Percentiles rank a stretch among this genome's conserved stretches.
phyloP scores from a whole-genome alignment of 805 yeast species.

The Pichia ethanolica region DNA sequence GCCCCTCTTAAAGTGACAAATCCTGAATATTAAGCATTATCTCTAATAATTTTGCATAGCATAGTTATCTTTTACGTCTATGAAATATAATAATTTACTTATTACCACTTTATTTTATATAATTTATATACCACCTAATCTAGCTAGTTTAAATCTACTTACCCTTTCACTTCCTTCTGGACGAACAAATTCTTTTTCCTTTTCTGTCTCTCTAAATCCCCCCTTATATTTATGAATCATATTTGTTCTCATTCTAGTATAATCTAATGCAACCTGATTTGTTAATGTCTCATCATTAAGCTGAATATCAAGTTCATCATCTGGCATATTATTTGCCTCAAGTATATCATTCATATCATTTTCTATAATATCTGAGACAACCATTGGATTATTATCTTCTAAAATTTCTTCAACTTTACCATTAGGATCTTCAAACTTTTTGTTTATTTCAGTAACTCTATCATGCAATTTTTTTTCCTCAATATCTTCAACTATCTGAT shows the following conservation, averaged over 20 bases:
- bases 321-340: constrained; percentile 15
- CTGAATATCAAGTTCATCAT: constrained; percentile 25
- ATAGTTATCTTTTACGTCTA: too few species aligned
- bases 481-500: constrained; percentile 37
- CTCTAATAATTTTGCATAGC: too few species aligned
- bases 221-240: constrained; percentile 39
- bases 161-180: constrained; percentile 48
- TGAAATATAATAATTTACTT: too few species aligned
- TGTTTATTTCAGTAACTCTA: constrained; percentile 11
- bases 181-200: constrained; percentile 57
- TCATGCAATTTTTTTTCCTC: constrained; percentile 10
- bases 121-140: constrained; percentile 15
- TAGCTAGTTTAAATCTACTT: constrained; percentile 64
- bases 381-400: constrained; percentile 31
- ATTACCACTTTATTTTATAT: too few species aligned
- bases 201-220: constrained; percentile 39
- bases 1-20: constrained; percentile 16
- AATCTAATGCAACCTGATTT: constrained; percentile 47
- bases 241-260: constrained; percentile 47
- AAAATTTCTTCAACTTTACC: constrained; percentile 31
- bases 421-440: constrained; percentile 15
- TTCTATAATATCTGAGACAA: constrained; percentile 39
- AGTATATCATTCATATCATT: constrained; percentile 28
- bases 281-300: constrained; percentile 30
- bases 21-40: background rate